These are phyloP conservation scores for Trifolium fragiferum DNA, from an alignment of 306 rosid species.

Conservation along the genomic window DNA sequence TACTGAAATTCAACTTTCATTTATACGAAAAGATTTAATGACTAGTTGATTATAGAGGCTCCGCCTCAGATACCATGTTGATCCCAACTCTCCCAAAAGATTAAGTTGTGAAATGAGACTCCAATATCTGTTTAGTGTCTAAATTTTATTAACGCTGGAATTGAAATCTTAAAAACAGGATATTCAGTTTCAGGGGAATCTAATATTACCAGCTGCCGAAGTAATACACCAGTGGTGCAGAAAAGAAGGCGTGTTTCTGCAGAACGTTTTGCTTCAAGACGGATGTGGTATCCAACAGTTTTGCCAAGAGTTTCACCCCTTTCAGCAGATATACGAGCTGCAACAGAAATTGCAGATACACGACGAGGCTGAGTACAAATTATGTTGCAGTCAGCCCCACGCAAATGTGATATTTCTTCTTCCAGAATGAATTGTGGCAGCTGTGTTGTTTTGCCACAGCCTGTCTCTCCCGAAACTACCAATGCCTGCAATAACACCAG, in stretches of 20 bases:
- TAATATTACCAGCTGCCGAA: slow-evolving; percentile 78
- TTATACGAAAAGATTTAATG: slow-evolving; percentile 4
- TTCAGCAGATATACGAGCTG: slow-evolving; percentile 89
- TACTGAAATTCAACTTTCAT: slow-evolving; percentile 16
- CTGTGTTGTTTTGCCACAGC: slow-evolving; percentile 98
- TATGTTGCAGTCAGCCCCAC: slow-evolving; percentile 84
- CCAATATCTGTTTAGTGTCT: neutral
- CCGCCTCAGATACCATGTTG: neutral
- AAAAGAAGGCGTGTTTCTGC: slow-evolving; percentile 79
- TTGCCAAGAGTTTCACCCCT: slow-evolving; percentile 92
- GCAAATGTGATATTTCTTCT: slow-evolving; percentile 70
- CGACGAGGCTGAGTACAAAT: slow-evolving; percentile 99
- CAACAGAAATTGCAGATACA: slow-evolving; percentile 96
- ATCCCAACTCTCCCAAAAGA: slow-evolving; percentile 27
- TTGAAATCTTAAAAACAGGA: slow-evolving; percentile 33
- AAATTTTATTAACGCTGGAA: slow-evolving; percentile 19
- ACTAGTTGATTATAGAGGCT: slow-evolving; percentile 7
- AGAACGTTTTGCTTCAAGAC: slow-evolving; percentile 87
- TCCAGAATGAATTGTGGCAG: slow-evolving; percentile 91
- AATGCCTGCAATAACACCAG: slow-evolving; percentile 66
- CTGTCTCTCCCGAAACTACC: slow-evolving; percentile 99
- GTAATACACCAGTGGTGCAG: slow-evolving; percentile 97
- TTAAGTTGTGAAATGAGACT: neutral
- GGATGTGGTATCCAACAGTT: slow-evolving; percentile 94
- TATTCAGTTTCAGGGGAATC: slow-evolving; percentile 26